These are phyloP conservation scores for Scutellaria minor DNA, from an alignment of 257 asterid species.

Conservation along the genomic window DNA sequence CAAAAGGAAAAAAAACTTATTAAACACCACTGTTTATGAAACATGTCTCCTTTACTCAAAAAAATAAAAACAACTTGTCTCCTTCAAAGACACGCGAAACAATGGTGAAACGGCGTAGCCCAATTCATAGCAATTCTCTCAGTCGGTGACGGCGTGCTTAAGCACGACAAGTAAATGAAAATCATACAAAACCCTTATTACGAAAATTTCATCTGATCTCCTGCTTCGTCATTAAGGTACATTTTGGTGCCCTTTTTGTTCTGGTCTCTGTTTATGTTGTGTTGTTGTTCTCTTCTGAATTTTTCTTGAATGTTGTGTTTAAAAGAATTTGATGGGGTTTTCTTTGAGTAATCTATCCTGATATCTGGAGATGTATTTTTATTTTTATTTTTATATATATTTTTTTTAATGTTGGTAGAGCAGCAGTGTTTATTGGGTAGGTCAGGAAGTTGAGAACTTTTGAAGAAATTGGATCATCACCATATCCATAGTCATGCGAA, in stretches of 20 bases:
- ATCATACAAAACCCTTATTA: background rate
- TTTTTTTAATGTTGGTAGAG: background rate
- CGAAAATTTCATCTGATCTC: constrained; percentile 26
- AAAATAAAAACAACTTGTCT: background rate
- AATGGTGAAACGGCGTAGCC: constrained; percentile 14
- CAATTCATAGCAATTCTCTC: background rate
- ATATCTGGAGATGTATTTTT: background rate
- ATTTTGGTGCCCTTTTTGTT: constrained; percentile 16
- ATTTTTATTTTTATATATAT: background rate
- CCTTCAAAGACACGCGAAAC: constrained; percentile 31
- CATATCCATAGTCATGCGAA: constrained; percentile 5
- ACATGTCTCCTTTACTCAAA: no score
- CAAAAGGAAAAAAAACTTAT: background rate
- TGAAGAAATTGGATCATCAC: constrained; percentile 27
- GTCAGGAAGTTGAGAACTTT: constrained; percentile 40
- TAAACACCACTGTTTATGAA: no score
- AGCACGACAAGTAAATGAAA: constrained; percentile 11
- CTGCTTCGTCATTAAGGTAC: constrained; percentile 33
- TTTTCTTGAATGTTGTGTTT: constrained; percentile 6
- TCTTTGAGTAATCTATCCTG: background rate
- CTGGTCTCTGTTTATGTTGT: constrained; percentile 6
- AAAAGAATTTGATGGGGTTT: constrained; percentile 9
- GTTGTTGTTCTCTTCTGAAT: background rate
- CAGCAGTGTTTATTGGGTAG: constrained; percentile 25
- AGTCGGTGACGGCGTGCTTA: background rate